Evolutionary conservation across 1,284 basidiomycete species (phyloP).

Genomic region (Afroboletus lepidellus): DNA sequence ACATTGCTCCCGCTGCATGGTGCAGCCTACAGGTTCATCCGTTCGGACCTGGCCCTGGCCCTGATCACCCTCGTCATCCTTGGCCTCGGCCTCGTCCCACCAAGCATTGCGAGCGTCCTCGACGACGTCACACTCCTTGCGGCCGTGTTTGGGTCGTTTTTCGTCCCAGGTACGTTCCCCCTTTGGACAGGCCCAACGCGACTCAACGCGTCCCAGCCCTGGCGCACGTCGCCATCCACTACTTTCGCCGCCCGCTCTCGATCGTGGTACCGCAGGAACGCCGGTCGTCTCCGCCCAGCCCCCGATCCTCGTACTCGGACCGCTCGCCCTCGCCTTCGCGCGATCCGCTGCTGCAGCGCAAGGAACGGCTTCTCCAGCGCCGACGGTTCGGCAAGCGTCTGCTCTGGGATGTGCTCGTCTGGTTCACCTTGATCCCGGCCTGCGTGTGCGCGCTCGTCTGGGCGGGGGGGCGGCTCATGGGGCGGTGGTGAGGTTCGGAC

Average conservation of each 20-base stretch:
- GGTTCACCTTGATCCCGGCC: conserved; percentile 57
- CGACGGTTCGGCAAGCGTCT: conserved; percentile 60
- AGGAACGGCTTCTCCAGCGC: conserved; percentile 70
- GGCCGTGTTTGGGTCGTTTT: conserved; percentile 54
- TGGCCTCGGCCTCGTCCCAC: conserved; percentile 44
- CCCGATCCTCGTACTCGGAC: conserved; percentile 9
- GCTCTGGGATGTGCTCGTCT: conserved; percentile 71
- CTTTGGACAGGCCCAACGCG: too few relatives aligned
- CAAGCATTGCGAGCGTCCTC: conserved; percentile 35
- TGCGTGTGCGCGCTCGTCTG: conserved; percentile 53
- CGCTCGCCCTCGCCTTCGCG: conserved; percentile 27
- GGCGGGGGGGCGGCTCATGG: conserved; percentile 46
- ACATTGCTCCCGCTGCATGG: conserved; percentile 47
- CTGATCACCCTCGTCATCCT: conserved; percentile 41
- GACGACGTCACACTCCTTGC: conserved; percentile 49
- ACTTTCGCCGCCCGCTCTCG: conserved; percentile 65
- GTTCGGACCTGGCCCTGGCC: conserved; percentile 49
- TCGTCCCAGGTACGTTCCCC: conserved; percentile 50
- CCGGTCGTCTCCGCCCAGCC: conserved; percentile 23
- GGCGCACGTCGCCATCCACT: conserved; percentile 64
- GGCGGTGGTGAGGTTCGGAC: conserved; percentile 37
- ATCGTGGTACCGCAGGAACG: conserved; percentile 58
- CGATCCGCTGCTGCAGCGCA: conserved; percentile 69
- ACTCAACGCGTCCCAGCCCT: conserved; percentile 39
- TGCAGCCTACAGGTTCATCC: conserved; percentile 41